A percentile compares a stretch with the other conserved stretches of the same genome.
Evolutionary conservation across 345 rosid genomes (phyloP).

Genomic region (Heritiera littoralis): DNA sequence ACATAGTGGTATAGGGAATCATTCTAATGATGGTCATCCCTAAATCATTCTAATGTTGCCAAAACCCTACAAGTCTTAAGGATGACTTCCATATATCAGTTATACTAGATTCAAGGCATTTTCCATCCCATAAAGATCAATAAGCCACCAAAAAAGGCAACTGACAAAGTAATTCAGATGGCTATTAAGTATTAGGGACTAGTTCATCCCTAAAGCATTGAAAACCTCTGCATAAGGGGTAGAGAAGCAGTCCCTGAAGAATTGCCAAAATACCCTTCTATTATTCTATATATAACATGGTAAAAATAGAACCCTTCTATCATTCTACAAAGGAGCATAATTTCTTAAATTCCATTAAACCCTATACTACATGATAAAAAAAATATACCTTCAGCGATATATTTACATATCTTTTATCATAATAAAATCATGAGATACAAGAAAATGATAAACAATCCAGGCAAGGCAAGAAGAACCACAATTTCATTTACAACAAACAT

Average conservation of each 20-base stretch:
- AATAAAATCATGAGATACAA: background rate
- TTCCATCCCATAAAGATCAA: conserved; percentile 11
- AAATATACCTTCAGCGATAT: background rate
- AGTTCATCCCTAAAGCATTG: conserved; percentile 19
- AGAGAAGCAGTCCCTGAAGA: background rate
- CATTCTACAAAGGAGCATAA: background rate
- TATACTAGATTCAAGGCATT: background rate
- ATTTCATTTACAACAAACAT: background rate
- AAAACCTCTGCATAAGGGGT: conserved; percentile 4
- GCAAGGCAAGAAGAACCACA: background rate
- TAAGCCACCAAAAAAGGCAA: conserved; percentile 10
- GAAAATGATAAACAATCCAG: background rate
- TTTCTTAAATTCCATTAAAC: background rate
- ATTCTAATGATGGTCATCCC: background rate
- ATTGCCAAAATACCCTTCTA: background rate
- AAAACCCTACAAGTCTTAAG: background rate
- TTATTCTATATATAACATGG: background rate
- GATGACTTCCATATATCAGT: background rate
- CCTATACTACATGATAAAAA: background rate
- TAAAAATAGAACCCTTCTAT: background rate
- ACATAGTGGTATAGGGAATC: background rate
- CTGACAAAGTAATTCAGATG: conserved; percentile 4
- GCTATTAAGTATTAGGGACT: background rate
- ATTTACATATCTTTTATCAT: background rate
- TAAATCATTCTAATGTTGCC: background rate